Evolutionary conservation across 805 yeast genomes (phyloP), one percentile per base, ranked within the genome.

Genomic region (Limtongozyma cylindracea): DNA sequence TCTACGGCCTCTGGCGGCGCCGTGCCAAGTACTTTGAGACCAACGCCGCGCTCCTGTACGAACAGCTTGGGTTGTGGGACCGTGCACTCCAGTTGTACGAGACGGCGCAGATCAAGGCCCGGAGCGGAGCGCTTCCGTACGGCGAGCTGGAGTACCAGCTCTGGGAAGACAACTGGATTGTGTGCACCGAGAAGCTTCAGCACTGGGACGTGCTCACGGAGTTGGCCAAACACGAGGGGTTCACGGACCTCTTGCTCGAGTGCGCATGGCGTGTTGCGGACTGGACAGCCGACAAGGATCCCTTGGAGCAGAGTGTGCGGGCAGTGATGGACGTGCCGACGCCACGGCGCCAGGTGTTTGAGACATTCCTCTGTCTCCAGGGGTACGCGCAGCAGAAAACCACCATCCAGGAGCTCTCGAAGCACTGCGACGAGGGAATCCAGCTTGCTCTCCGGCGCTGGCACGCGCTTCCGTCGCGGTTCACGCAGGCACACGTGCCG

Each of bases 221-320:
- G 35, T 53, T 91, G 15, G 95, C 98, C 3, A 80, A 84, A 34
- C 96, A 91, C 37, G 99, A 91, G 51, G 95, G 95, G 0, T 91
- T 84, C 39, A 80, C 95, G 0, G 98, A 88, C 37, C 53, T 88
- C 30, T 48, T 91, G 13, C 52, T 88, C n/a, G 99, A 88, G 42
- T 91, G 98, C 56, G 98, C 96, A 18, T 88, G 99, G 99, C 59
- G 99, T 37, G 91, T 88, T 18, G 95, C 98, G 6, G 96, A 88
- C 37, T 88, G 98, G 98, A 71, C 70, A 27, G 69, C 91, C 6
- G 98, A 91, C 36, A 61, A 82, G 30, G 96, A 84, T 31, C 88
- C 96, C 0, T 50, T 88, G 18, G 95, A 82, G 37, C 93, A 77
- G 36, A 72, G 92, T 2, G 91, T 88, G 13, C 77, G 80, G 43